These are phyloP conservation scores for Durotheca rogersii DNA, from an alignment of 495 filamentous ascomycete genomes.

Conservation along the genomic window DNA sequence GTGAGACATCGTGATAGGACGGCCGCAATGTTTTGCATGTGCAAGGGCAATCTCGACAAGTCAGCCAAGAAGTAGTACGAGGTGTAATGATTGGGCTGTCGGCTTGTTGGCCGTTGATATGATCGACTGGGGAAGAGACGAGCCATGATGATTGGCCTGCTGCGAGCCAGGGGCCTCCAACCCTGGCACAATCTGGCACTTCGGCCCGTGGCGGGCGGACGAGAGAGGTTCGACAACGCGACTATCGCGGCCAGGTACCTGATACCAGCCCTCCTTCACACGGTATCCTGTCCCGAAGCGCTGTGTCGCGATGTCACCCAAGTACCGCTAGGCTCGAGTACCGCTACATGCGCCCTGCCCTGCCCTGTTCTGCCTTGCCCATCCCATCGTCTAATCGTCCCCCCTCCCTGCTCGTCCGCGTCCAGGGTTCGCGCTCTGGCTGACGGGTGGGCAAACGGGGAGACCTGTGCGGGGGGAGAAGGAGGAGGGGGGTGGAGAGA, in stretches of 20 bases:
- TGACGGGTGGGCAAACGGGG: conserved; percentile 7
- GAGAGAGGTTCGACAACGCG: conserved; percentile 2
- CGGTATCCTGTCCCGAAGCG: conserved; percentile 32
- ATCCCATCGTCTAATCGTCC: no score
- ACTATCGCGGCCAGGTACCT: conserved; percentile 3
- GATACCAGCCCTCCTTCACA: conserved; percentile 8
- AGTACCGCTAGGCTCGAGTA: conserved; percentile 24
- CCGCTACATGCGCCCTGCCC: no score
- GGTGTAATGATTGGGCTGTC: conserved; percentile 10
- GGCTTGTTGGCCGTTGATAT: conserved; percentile 22
- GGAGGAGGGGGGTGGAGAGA: conserved; percentile 13
- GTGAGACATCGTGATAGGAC: not conserved
- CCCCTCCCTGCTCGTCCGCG: no score
- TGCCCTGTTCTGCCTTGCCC: no score
- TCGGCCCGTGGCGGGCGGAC: conserved; percentile 30
- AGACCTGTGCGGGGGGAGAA: conserved; percentile 21
- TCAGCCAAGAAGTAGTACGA: conserved; percentile 14
- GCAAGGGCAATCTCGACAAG: conserved; percentile 19
- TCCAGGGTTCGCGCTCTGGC: conserved; percentile 9
- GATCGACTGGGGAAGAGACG: conserved; percentile 24
- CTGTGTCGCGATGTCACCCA: conserved; percentile 27
- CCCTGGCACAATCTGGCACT: conserved; percentile 35
- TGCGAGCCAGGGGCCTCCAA: conserved; percentile 16
- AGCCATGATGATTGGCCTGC: conserved; percentile 13
- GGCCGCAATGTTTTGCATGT: conserved; percentile 30